A percentile compares a stretch with the other conserved stretches of the same genome.
Evolutionary conservation across 1,284 basidiomycete species (phyloP).

Genomic region (Apiotrichum domesticum): DNA sequence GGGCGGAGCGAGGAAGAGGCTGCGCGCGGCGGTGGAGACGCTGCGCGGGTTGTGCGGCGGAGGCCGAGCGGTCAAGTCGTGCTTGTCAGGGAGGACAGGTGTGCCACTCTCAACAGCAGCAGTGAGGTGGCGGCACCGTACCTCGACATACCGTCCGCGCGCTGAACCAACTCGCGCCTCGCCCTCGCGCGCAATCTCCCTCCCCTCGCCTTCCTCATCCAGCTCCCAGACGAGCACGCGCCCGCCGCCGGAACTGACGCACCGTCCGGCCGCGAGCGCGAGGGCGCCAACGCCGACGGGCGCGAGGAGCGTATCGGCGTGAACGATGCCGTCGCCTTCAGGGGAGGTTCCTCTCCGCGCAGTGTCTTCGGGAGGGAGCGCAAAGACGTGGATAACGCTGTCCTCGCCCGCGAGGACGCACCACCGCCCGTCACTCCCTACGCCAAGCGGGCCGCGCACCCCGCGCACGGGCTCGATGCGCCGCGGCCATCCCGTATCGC

Average conservation of each 20-base stretch:
- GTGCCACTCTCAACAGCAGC: neutral
- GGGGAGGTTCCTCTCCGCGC: too few relatives aligned
- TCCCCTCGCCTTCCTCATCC: constrained; percentile 21
- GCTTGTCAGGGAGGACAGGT: neutral
- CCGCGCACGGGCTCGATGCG: constrained; percentile 30
- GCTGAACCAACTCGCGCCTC: constrained; percentile 9
- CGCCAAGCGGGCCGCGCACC: constrained; percentile 37
- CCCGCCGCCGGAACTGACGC: constrained; percentile 39
- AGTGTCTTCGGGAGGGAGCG: constrained; percentile 23
- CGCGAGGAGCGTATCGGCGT: constrained; percentile 41
- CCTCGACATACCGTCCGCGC: constrained; percentile 36
- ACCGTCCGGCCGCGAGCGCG: constrained; percentile 32
- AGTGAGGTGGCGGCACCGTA: constrained; percentile 6
- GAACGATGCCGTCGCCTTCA: constrained; percentile 17
- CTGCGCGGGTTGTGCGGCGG: constrained; percentile 35
- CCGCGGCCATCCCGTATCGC: constrained; percentile 28
- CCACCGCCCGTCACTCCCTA: constrained; percentile 42
- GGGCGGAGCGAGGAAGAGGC: constrained; percentile 34
- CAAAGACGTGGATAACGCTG: constrained; percentile 44
- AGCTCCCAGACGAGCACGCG: constrained; percentile 45
- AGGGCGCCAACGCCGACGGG: constrained; percentile 39
- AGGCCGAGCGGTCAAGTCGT: too few relatives aligned
- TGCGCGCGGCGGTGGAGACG: constrained; percentile 38
- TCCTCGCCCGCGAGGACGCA: constrained; percentile 43
- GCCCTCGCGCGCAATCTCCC: neutral